Conservation (phyloP, 768 basidiomycete species). For the Lepiota brunneoincarnata region DNA sequence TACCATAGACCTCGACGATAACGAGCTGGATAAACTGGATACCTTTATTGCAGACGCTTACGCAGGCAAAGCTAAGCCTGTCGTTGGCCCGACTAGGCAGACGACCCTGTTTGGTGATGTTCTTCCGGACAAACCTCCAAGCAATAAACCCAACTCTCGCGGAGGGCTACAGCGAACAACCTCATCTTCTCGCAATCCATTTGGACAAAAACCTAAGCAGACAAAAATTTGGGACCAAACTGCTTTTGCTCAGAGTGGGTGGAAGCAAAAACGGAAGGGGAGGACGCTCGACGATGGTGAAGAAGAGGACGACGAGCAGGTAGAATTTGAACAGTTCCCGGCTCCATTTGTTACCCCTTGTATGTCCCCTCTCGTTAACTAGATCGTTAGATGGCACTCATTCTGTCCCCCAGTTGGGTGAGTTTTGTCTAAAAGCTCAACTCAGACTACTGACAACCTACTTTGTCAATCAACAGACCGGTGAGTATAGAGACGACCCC, state of each 20-base stretch:
- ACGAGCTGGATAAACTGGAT: constrained; percentile 54
- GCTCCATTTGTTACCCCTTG: constrained; percentile 64
- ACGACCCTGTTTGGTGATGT: constrained; percentile 70
- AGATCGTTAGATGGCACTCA: neutral
- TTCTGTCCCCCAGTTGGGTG: constrained; percentile 44
- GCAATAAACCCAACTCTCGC: constrained; percentile 32
- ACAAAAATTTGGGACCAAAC: constrained; percentile 93
- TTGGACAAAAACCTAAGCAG: constrained; percentile 58
- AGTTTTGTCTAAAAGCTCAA: constrained; percentile 24
- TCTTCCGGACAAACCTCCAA: constrained; percentile 30
- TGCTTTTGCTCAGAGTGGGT: constrained; percentile 77
- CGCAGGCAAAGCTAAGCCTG: constrained; percentile 34
- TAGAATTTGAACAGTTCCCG: constrained; percentile 84
- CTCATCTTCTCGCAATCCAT: constrained; percentile 39
- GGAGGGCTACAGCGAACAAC: constrained; percentile 36
- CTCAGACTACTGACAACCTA: neutral
- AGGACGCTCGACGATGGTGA: constrained; percentile 44
- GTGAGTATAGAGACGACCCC: neutral
- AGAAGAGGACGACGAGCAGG: constrained; percentile 53
- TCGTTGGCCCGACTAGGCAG: constrained; percentile 49
- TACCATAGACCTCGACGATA: constrained; percentile 55
- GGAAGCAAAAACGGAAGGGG: constrained; percentile 48
- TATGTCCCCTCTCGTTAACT: constrained; percentile 33
- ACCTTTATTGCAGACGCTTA: constrained; percentile 48
- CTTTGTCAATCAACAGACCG: neutral